Evolutionary conservation across 1,139 yeast species (phyloP).

Genomic region (Candida mesenterica): DNA sequence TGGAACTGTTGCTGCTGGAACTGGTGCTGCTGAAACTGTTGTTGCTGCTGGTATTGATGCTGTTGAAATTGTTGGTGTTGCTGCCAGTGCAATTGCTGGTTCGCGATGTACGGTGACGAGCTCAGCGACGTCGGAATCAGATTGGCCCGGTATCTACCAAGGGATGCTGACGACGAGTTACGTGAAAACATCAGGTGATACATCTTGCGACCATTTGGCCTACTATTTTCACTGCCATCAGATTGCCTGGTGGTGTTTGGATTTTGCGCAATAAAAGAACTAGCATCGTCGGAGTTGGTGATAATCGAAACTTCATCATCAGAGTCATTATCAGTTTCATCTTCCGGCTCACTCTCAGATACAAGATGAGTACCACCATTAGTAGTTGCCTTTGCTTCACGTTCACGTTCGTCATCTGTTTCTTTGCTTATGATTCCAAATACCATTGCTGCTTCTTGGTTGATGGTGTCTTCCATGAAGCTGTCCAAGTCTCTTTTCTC

Average conservation of each 20-base stretch:
- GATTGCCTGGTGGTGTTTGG: too few relatives aligned
- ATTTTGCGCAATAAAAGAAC: constrained; percentile 25
- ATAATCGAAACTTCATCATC: constrained; percentile 47
- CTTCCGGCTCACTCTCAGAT: constrained; percentile 9
- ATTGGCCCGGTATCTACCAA: constrained; percentile 11
- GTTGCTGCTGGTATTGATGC: constrained; percentile 11
- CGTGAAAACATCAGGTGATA: constrained; percentile 16
- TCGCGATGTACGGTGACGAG: constrained; percentile 20
- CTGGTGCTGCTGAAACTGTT: not conserved
- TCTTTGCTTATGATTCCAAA: constrained; percentile 41
- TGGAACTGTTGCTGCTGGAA: not conserved
- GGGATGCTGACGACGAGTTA: constrained; percentile 27
- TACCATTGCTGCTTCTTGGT: constrained; percentile 47
- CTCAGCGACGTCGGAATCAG: constrained; percentile 10
- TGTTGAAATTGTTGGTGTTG: constrained; percentile 9
- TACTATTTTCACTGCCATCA: constrained; percentile 1
- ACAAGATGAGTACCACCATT: not conserved
- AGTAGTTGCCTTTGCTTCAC: not conserved
- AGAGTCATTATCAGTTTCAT: constrained; percentile 14
- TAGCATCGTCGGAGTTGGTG: constrained; percentile 39
- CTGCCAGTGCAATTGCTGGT: constrained; percentile 9
- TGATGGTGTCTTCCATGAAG: constrained; percentile 26
- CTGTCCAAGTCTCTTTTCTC: constrained; percentile 11
- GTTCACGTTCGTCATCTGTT: constrained; percentile 11
- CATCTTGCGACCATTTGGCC: constrained; percentile 1